These are phyloP conservation scores for Termitomyces bulborhizus DNA, from an alignment of 768 basidiomycete species.

Conservation along the genomic window DNA sequence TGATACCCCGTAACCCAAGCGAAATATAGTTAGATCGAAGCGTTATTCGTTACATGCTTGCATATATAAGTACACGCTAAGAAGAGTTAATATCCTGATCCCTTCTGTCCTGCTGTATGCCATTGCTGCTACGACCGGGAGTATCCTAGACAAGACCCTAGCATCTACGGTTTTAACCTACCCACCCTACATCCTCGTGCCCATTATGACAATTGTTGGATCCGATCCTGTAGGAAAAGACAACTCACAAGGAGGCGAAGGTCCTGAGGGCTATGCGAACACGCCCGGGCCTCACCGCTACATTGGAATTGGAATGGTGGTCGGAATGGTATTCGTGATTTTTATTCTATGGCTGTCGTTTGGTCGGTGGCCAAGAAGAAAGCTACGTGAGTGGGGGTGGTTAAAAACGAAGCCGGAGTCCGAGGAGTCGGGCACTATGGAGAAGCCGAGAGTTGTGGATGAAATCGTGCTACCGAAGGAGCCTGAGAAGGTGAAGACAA, in stretches of 20 bases:
- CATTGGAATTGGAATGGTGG: constrained; percentile 40
- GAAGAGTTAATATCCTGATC: constrained; percentile 3
- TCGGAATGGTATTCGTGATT: constrained; percentile 25
- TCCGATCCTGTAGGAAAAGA: constrained; percentile 20
- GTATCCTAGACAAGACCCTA: background rate
- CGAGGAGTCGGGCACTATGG: constrained; percentile 1
- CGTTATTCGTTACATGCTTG: constrained; percentile 10
- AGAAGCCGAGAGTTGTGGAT: constrained; percentile 9
- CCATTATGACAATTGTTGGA: constrained; percentile 19
- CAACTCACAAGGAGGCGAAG: constrained; percentile 6
- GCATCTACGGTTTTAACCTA: too few species aligned
- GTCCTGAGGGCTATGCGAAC: constrained; percentile 17
- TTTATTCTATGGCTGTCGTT: constrained; percentile 31
- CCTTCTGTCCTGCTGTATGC: constrained; percentile 6
- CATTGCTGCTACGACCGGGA: background rate
- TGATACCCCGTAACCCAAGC: constrained; percentile 20
- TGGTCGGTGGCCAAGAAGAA: constrained; percentile 27
- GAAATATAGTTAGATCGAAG: constrained; percentile 18
- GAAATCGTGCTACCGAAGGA: constrained; percentile 11
- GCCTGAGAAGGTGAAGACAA: constrained; percentile 5
- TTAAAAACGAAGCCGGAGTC: constrained; percentile 3
- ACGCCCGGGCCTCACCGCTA: constrained; percentile 32
- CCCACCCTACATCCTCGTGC: constrained; percentile 12
- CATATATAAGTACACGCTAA: constrained; percentile 1
- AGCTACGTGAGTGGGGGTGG: constrained; percentile 10